A percentile compares a stretch with the other conserved stretches of the same genome.
phyloP scores from a whole-genome alignment of 1,139 yeast species.

The Yamadazyma blattariae region DNA sequence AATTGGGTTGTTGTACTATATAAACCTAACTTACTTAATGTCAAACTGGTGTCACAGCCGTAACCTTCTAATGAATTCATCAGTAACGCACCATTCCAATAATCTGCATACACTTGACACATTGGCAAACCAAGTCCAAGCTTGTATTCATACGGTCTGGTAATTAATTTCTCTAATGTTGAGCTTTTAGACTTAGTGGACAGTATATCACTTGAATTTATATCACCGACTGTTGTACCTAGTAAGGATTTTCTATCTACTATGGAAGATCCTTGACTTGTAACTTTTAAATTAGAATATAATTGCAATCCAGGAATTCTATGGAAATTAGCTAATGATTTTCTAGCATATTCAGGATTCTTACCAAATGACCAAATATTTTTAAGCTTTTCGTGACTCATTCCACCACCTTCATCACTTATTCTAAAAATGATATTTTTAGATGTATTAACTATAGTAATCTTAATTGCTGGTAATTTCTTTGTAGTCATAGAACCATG shows the following conservation, averaged over 20 bases:
- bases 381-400: slow-evolving; percentile 52
- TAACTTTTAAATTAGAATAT: slow-evolving; percentile 39
- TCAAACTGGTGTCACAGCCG: slow-evolving; percentile 84
- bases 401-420: slow-evolving; percentile 90
- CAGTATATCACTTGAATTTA: slow-evolving; percentile 21
- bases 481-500: slow-evolving; percentile 29
- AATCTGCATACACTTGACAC: slow-evolving; percentile 89
- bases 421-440: slow-evolving; percentile 72
- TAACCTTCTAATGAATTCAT: slow-evolving; percentile 85
- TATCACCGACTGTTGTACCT: slow-evolving; percentile 39
- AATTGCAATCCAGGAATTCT: slow-evolving; percentile 58
- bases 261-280: slow-evolving; percentile 39
- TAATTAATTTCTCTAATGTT: slow-evolving; percentile 47
- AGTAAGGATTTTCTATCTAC: slow-evolving; percentile 23
- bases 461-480: slow-evolving; percentile 64
- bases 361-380: slow-evolving; percentile 86
- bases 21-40: slow-evolving; percentile 73
- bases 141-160: slow-evolving; percentile 70
- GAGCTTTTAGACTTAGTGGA: slow-evolving; percentile 31
- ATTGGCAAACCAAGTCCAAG: slow-evolving; percentile 88
- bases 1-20: slow-evolving; percentile 63
- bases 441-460: slow-evolving; percentile 65
- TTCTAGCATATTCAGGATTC: slow-evolving; percentile 54
- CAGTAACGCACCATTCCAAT: slow-evolving; percentile 89
- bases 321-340: slow-evolving; percentile 62